Evolutionary conservation across 768 basidiomycete genomes (phyloP).

Genomic region (Saitozyma podzolica): DNA sequence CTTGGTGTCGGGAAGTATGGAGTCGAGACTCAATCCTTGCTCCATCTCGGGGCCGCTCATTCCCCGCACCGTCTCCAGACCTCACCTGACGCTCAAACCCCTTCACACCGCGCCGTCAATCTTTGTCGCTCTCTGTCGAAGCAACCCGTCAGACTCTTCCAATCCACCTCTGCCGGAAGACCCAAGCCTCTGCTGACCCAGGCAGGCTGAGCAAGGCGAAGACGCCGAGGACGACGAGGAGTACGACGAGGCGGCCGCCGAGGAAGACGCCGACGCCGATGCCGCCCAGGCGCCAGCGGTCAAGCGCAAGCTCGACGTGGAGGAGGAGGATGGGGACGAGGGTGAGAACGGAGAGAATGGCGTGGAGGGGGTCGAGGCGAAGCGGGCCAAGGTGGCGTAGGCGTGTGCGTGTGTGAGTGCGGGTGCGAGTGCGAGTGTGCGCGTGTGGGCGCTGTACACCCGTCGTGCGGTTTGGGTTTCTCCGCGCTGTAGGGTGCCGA

Average conservation of each 20-base stretch:
- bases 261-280: neutral
- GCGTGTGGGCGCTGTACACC: neutral
- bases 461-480: too few species aligned
- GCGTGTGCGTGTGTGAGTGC: neutral
- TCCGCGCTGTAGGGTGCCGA: too few species aligned
- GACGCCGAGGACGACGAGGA: constrained; percentile 4
- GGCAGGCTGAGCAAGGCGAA: neutral
- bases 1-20: too few species aligned
- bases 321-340: constrained; percentile 5
- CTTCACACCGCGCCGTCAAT: neutral
- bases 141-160: too few species aligned
- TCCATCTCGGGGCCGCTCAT: neutral
- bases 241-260: constrained; percentile 1
- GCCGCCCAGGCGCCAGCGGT: constrained; percentile 6
- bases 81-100: neutral
- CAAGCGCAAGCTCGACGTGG: neutral
- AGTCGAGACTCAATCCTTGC: neutral
- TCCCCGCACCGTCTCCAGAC: neutral
- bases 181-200: neutral
- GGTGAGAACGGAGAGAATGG: too few species aligned
- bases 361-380: constrained; percentile 1
- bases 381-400: constrained; percentile 16
- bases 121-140: neutral
- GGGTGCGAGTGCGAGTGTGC: neutral
- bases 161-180: too few species aligned